These are phyloP conservation scores for Globisporangium cystogenes DNA, from an alignment of 352 stramenopile species.

Conservation along the genomic window DNA sequence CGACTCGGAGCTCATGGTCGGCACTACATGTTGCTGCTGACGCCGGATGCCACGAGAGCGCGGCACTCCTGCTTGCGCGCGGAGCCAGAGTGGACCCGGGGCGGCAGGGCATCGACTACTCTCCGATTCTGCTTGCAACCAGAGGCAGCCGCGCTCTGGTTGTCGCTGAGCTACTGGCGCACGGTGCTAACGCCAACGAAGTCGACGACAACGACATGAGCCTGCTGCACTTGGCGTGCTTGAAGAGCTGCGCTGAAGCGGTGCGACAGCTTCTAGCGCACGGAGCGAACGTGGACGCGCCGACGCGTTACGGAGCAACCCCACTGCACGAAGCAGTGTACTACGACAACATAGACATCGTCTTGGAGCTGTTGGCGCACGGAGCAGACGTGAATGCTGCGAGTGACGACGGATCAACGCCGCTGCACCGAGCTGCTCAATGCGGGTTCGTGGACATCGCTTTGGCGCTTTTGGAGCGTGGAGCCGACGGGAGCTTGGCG, in stretches of 20 bases:
- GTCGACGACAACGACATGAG: too few relatives aligned
- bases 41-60: background rate
- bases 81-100: background rate
- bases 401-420: background rate
- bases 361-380: background rate
- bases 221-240: background rate
- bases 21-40: background rate
- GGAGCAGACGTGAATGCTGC: background rate
- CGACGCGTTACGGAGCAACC: background rate
- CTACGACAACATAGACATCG: background rate
- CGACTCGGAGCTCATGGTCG: too few relatives aligned
- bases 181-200: background rate
- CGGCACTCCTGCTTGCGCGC: background rate
- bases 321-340: background rate
- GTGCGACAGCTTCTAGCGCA: background rate
- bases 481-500: background rate
- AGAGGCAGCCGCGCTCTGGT: background rate
- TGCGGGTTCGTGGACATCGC: background rate
- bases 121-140: background rate
- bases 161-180: background rate
- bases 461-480: background rate
- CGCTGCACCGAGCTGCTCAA: background rate
- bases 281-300: background rate
- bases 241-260: background rate
- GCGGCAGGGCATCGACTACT: background rate